These are phyloP conservation scores for Colletotrichum sp. DNA, from an alignment of 2,329 filamentous ascomycete species.

Conservation along the genomic window DNA sequence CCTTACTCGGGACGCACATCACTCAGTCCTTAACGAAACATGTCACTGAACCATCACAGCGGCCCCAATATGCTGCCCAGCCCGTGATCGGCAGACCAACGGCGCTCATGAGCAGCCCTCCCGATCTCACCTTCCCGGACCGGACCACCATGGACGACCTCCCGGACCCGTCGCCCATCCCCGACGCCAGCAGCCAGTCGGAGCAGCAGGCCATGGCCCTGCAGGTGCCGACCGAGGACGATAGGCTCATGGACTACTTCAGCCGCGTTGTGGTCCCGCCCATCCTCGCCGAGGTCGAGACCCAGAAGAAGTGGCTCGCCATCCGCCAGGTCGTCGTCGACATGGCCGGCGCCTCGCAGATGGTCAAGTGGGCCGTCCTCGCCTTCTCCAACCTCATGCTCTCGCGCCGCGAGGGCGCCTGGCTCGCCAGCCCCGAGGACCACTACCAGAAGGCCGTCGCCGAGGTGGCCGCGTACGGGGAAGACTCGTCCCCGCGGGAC, in stretches of 20 bases:
- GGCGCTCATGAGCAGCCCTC: background rate
- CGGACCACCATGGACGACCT: background rate
- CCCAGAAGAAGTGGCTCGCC: slow-evolving; percentile 54
- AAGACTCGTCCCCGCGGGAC: slow-evolving; percentile 5
- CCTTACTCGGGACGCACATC: background rate
- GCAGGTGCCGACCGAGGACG: background rate
- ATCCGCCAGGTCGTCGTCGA: slow-evolving; percentile 52
- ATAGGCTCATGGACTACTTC: slow-evolving; percentile 51
- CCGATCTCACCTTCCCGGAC: background rate
- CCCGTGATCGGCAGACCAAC: background rate
- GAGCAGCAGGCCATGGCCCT: background rate
- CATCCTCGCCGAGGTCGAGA: slow-evolving; percentile 58
- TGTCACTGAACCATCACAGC: background rate
- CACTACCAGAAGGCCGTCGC: slow-evolving; percentile 41
- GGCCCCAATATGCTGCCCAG: background rate
- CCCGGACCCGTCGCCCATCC: background rate
- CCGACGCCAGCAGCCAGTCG: background rate
- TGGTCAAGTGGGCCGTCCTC: slow-evolving; percentile 54
- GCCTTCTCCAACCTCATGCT: slow-evolving; percentile 55
- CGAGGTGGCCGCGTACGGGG: slow-evolving; percentile 31
- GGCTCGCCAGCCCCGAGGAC: slow-evolving; percentile 35
- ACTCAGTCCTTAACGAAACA: background rate
- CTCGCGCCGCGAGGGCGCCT: slow-evolving; percentile 36
- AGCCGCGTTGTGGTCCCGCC: slow-evolving; percentile 53
- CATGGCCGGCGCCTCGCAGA: slow-evolving; percentile 50